Conservation (phyloP, 106 monocot genomes). For the Narthecium ossifragum region DNA sequence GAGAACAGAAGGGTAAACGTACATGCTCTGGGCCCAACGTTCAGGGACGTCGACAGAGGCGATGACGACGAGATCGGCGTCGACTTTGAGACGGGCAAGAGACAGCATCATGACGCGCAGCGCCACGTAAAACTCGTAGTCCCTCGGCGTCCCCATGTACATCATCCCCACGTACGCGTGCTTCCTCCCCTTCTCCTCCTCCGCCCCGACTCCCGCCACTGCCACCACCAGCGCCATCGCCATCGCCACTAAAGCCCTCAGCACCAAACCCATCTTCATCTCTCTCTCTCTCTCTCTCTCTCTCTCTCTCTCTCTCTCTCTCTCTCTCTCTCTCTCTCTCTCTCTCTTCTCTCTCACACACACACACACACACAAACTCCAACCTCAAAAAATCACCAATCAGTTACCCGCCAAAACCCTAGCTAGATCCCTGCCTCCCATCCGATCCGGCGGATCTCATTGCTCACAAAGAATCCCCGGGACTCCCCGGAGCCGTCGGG, state of each 20-base stretch:
- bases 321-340: no score
- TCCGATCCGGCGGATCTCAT: no score
- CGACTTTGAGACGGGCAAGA: slow-evolving; percentile 48
- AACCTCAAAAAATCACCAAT: no score
- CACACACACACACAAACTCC: no score
- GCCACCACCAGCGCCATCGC: slow-evolving; percentile 9
- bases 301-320: no score
- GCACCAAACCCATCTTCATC: no score
- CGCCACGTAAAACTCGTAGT: slow-evolving; percentile 99
- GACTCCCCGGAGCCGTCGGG: no score
- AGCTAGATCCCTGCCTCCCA: no score
- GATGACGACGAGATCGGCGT: slow-evolving; percentile 96
- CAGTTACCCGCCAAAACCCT: no score
- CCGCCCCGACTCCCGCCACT: slow-evolving; percentile 11
- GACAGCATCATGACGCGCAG: slow-evolving; percentile 90
- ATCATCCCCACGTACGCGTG: slow-evolving; percentile 97
- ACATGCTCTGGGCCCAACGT: slow-evolving; percentile 62
- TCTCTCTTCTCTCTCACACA: no score
- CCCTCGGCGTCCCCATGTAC: slow-evolving; percentile 99
- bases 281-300: no score
- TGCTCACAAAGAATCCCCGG: no score
- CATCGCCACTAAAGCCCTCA: slow-evolving; percentile 3
- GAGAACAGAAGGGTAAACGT: slow-evolving; percentile 8
- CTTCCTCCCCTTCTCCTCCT: slow-evolving; percentile 1
- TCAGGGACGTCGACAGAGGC: slow-evolving; percentile 83